Base-by-base conservation (phyloP, 106 monocot species). In the Hemerocallis citrina region DNA sequence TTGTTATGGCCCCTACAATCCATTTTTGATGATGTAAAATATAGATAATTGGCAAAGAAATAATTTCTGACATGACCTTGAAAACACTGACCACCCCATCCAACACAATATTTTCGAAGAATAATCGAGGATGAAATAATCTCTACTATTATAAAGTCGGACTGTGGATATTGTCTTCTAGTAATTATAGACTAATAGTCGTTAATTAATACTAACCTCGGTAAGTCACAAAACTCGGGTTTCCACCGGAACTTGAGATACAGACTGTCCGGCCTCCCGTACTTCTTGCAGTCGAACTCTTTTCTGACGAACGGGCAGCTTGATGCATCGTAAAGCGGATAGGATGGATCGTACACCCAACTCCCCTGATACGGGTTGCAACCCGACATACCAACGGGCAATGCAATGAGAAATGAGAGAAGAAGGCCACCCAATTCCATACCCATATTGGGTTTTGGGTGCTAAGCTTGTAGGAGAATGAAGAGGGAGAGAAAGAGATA, bases 191-290 rank as follows among this genome's bases (percentile, higher is more conserved):
- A n/a, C n/a, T n/a, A n/a, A n/a, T n/a, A n/a, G n/a, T n/a, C n/a
- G n/a, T n/a, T n/a, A n/a, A n/a, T n/a, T n/a, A 43, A 28, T 1
- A 52, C 39, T 30, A 27, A 86, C 70, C 76, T 35, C 27, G 61
- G 58, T 23, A 64, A 25, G 9, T 35, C 34, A 24, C 72, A 72
- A 1, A 13, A 15, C 1, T 57, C 39, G 41, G 70, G 70, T 61
- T 85, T 34, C 92, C 92, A 93, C 36, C 88, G 52, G 46, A 85
- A 88, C 69, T 74, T 79, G 71, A 93, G 81, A 59, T 93, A 93
- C 7, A 35, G 13, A 39, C 12, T 61, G 33, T 93, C 88, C 1
- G 71, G 88, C 4, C 92, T 68, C 52, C 92, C 92, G 33, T 60
- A 85, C 48, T 68, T 78, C 39, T 51, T 57, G 68, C 92, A 93